Percentiles rank a stretch among this genome's conserved stretches.
Conservation (phyloP, 768 basidiomycete species). For the Russula compacta region DNA sequence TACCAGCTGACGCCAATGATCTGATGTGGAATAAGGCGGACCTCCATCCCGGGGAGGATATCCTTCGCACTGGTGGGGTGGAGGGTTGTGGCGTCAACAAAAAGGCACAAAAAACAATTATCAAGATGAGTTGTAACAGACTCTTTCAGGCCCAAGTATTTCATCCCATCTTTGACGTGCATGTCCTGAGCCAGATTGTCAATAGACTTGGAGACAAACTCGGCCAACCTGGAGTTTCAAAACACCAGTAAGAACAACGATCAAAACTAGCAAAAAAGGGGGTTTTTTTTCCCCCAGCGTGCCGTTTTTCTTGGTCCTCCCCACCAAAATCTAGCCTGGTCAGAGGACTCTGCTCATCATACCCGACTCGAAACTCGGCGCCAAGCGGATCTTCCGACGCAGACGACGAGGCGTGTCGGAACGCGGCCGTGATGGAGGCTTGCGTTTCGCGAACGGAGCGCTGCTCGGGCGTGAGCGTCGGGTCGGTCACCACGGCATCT, state of each 20-base stretch:
- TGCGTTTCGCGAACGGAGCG: not conserved
- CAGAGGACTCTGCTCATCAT: slow-evolving; percentile 41
- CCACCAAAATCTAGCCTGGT: slow-evolving; percentile 49
- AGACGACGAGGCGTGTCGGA: not conserved
- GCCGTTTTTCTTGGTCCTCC: slow-evolving; percentile 47
- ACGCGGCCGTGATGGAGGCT: not conserved
- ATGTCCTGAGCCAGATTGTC: slow-evolving; percentile 48
- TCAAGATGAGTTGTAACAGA: slow-evolving; percentile 23
- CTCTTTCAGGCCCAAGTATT: slow-evolving; percentile 43
- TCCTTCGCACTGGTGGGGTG: slow-evolving; percentile 36
- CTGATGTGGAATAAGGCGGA: slow-evolving; percentile 66
- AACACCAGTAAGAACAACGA: not conserved
- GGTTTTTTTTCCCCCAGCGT: slow-evolving; percentile 9
- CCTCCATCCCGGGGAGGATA: slow-evolving; percentile 57
- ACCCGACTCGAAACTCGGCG: slow-evolving; percentile 36
- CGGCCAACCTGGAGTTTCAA: slow-evolving; percentile 51
- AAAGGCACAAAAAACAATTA: not conserved
- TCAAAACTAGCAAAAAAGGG: not conserved
- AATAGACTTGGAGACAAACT: slow-evolving; percentile 52
- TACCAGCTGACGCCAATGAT: slow-evolving; percentile 69
- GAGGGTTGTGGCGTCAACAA: not conserved
- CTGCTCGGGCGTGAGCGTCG: slow-evolving; percentile 11
- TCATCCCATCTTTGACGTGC: slow-evolving; percentile 43
- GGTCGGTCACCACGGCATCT: slow-evolving; percentile 1
- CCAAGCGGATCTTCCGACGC: not conserved